A percentile compares a stretch with the other conserved stretches of the same genome.
Conservation (phyloP, 495 filamentous ascomycete genomes). For the Ramalina intermedia region DNA sequence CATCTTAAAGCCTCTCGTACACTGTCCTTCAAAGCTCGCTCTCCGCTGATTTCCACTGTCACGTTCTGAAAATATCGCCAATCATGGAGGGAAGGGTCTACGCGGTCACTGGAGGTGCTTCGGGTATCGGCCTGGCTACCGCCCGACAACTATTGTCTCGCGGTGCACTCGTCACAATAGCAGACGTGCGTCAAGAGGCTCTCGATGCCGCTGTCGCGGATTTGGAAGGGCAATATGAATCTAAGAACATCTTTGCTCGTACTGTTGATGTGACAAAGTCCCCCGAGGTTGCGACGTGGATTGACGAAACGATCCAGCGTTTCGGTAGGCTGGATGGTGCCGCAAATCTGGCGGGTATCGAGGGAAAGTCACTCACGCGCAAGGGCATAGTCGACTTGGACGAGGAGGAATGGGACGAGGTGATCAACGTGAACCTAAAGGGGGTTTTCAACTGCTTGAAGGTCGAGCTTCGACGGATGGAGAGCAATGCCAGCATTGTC, state of each 20-base stretch:
- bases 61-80: not conserved
- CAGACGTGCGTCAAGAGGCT: constrained; percentile 30
- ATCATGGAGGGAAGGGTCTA: constrained; percentile 30
- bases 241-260: constrained; percentile 17
- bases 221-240: constrained; percentile 6
- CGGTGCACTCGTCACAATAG: constrained; percentile 37
- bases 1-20: not conserved
- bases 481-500: constrained; percentile 35
- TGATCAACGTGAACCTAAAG: constrained; percentile 40
- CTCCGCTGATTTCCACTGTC: not conserved
- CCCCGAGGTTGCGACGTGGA: constrained; percentile 33
- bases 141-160: constrained; percentile 31
- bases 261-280: constrained; percentile 28
- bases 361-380: constrained; percentile 24
- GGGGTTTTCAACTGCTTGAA: constrained; percentile 44
- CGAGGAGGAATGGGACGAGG: constrained; percentile 36
- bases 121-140: constrained; percentile 43
- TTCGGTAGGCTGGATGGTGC: constrained; percentile 40
- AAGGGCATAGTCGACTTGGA: constrained; percentile 25
- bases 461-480: constrained; percentile 32
- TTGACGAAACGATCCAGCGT: constrained; percentile 24
- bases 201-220: constrained; percentile 17
- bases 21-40: not conserved
- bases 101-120: constrained; percentile 38
- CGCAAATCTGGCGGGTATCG: constrained; percentile 42